These are phyloP conservation scores for Colletotrichum tabaci DNA, from an alignment of 2,329 filamentous ascomycete species.

Conservation along the genomic window DNA sequence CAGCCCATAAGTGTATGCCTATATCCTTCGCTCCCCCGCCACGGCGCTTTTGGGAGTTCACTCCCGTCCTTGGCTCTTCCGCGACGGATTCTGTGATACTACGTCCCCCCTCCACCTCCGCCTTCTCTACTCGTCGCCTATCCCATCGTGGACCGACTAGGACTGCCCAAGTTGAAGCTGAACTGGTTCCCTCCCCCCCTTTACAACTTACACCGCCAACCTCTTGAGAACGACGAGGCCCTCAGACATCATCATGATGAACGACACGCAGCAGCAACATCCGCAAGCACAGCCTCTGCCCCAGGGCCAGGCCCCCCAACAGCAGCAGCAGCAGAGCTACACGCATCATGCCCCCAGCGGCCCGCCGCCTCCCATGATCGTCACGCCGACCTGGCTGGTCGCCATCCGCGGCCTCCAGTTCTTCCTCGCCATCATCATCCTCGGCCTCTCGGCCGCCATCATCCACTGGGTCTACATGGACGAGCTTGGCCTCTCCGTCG, in stretches of 20 bases:
- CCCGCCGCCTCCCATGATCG: slow-evolving; percentile 50
- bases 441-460: slow-evolving; percentile 59
- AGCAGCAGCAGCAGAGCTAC: slow-evolving; percentile 6
- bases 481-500: slow-evolving; percentile 57
- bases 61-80: not conserved
- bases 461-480: slow-evolving; percentile 59
- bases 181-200: not conserved
- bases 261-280: slow-evolving; percentile 18
- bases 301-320: not conserved
- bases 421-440: slow-evolving; percentile 58
- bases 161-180: not conserved
- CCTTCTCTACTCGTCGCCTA: not conserved
- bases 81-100: not conserved
- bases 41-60: not conserved
- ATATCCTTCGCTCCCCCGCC: not conserved
- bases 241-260: slow-evolving; percentile 8
- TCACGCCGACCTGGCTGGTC: slow-evolving; percentile 61
- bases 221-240: not conserved
- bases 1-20: slow-evolving; percentile 28
- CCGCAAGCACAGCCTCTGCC: slow-evolving; percentile 8
- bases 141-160: not conserved
- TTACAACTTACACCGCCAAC: not conserved
- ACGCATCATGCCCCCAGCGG: not conserved
- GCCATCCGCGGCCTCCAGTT: slow-evolving; percentile 58
- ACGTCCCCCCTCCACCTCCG: no score